Evolutionary conservation across 495 filamentous ascomycete species (phyloP), one percentile per base, ranked within the genome.

Genomic region (Trichoderma orchidacearum): DNA sequence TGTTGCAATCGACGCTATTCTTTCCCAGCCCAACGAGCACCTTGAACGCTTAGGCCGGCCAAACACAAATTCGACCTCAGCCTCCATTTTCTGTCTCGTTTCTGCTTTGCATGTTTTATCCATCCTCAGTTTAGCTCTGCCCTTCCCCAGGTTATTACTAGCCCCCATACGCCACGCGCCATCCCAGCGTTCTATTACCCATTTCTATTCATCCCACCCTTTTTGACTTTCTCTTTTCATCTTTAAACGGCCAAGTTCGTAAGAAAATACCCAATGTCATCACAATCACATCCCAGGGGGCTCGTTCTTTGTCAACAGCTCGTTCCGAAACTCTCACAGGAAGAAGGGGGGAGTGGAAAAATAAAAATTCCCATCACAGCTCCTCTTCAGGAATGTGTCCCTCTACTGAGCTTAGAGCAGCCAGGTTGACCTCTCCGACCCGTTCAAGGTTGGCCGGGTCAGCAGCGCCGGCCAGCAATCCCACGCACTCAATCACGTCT

Each of bases 401-500:
- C 57, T 75, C 74, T 2, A 75, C 67, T 4, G 65, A 63, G 52
- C 70, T 72, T 27, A 75, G 58, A 6, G 70, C 73, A 6, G 71
- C 74, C 4, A 77, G 61, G 52, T 75, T 77, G 30, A 74, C 72
- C 58, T 73, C 66, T 34, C 72, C 70, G 29, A 75, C 65, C 57
- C 64, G 68, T 32, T 73, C 61, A n/a, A 59, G 59, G 15, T 61
- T 62, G 2, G 55, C 58, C 9, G 31, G 56, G 15, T 56, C 51
- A n/a, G 63, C 59, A 3, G 58, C 64, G 41, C 80, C 75, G 31
- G 75, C 76, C 7, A 96, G 80, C 53, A 90, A 74, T 13, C 84
- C 83, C 25, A 92, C 76, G 27, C 85, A 81, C 56, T 85, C 82
- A 51, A 97, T 83, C 35, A 97, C 89, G 68, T 96, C 90, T 54